phyloP scores from a whole-genome alignment of 2,329 filamentous ascomycete species.

The Monosporascus sp. region DNA sequence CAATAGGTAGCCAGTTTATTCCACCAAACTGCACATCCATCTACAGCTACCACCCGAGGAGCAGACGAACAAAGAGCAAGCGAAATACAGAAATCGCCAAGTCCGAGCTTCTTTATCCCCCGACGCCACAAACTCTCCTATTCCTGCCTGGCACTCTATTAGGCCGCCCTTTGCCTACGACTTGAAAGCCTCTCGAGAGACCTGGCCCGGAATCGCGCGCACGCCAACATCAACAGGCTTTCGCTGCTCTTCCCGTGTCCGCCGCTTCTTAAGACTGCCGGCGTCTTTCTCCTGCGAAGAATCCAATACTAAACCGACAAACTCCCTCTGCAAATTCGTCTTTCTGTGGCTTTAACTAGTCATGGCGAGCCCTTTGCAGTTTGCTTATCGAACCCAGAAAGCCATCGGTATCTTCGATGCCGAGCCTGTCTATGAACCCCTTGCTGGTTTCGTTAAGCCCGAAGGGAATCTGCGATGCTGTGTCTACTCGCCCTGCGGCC shows the following conservation, averaged over 20 bases:
- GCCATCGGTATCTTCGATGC: conserved; percentile 91
- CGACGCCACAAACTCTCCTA: too few species aligned
- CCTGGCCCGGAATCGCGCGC: too few species aligned
- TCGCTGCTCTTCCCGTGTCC: background rate
- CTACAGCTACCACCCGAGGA: background rate
- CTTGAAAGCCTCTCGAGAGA: too few species aligned
- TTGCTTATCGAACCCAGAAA: conserved; percentile 97
- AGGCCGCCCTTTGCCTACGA: too few species aligned
- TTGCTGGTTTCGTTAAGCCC: conserved; percentile 79
- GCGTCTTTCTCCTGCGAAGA: background rate
- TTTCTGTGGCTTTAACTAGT: conserved; percentile 82
- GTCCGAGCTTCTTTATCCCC: too few species aligned
- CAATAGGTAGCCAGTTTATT: background rate
- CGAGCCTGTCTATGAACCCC: conserved; percentile 77
- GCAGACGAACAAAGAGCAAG: too few species aligned
- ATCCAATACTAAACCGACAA: conserved; percentile 10
- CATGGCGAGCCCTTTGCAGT: conserved; percentile 91
- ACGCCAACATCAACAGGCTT: background rate
- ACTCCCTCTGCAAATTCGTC: conserved; percentile 14
- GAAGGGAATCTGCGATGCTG: conserved; percentile 94
- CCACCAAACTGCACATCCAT: background rate
- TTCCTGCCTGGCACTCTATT: too few species aligned
- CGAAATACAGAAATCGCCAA: too few species aligned
- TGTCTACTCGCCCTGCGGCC: conserved; percentile 91
- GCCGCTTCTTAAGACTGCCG: background rate